Evolutionary conservation across 805 yeast species (phyloP), one percentile per base, ranked within the genome.

Genomic region (Candida odintsovae): DNA sequence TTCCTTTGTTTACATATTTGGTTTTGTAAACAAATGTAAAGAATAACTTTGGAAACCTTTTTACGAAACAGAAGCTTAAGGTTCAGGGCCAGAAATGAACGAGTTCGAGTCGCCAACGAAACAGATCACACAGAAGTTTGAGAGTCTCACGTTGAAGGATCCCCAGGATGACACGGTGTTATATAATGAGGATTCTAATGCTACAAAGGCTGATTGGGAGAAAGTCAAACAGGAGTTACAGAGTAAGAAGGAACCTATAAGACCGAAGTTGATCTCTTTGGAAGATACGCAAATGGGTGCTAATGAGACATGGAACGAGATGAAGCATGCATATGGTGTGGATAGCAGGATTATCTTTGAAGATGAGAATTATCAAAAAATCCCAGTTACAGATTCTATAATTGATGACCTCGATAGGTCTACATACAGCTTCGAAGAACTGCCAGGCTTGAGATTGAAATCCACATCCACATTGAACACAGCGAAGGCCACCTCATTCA

Each of bases 381-480:
- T 43, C 2, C n/a, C 37, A 6, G 31, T 25, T 13, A 3, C 6
- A 15, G 36, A 33, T 11, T 18, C 9, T 12, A 33, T 33, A 9
- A 33, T 31, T 5, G 38, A 48, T 41, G 42, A 49, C 21, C 22
- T 39, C n/a, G 38, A 49, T 22, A 41, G 41, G 39, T 46, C 62
- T 7, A 51, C 54, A 1, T 59, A 49, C 38, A 59, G 63, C 44
- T 59, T 59, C 37, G 58, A 56, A 26, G 62, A 59, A 22, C 44
- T 54, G 35, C 51, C 54, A 22, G 43, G 49, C 20, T 37, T 52
- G 22, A 50, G 43, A 28, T 39, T 42, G 21, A 29, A 37, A 4
- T 52, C 56, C 6, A 51, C 51, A 2, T 51, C 54, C 1, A 50
- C 58, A 1, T 38, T 50, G 12, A 26, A 47, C 31, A 53, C 61